Percentiles rank a stretch among this genome's conserved stretches.
Conservation (phyloP, 441 rosid genomes). For the Jatropha podagrica region DNA sequence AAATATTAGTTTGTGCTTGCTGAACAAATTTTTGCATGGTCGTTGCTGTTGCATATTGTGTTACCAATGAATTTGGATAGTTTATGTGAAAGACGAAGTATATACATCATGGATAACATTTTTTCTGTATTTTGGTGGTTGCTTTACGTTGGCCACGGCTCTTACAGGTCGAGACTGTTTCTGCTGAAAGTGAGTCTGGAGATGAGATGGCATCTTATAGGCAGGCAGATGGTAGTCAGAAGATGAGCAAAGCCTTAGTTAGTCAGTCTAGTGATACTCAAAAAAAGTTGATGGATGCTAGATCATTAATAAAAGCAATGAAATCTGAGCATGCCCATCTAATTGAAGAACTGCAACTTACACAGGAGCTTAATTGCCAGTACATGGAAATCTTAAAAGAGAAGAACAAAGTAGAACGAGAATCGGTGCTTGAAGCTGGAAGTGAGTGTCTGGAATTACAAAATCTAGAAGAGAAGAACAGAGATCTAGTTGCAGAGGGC, state of each 20-base stretch:
- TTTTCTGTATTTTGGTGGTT: slow-evolving; percentile 13
- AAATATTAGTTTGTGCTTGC: slow-evolving; percentile 20
- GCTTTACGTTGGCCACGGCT: slow-evolving; percentile 15
- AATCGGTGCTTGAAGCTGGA: slow-evolving; percentile 31
- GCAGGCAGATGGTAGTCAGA: slow-evolving; percentile 38
- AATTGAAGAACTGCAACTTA: slow-evolving; percentile 42
- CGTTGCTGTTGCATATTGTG: slow-evolving; percentile 20
- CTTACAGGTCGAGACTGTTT: slow-evolving; percentile 54
- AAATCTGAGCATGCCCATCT: slow-evolving; percentile 44
- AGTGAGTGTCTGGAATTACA: slow-evolving; percentile 30
- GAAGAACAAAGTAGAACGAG: slow-evolving; percentile 36
- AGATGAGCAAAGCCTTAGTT: slow-evolving; percentile 29
- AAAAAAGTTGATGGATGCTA: slow-evolving; percentile 44
- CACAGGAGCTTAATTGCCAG: slow-evolving; percentile 48
- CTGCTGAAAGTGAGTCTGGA: slow-evolving; percentile 41
- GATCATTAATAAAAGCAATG: slow-evolving; percentile 38
- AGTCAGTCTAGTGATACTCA: slow-evolving; percentile 29
- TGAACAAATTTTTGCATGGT: slow-evolving; percentile 6
- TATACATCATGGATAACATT: slow-evolving; percentile 4
- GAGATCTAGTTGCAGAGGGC: slow-evolving; percentile 27
- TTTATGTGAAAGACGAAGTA: slow-evolving; percentile 10
- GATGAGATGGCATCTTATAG: slow-evolving; percentile 44
- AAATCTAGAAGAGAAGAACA: slow-evolving; percentile 30
- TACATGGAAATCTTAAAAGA: slow-evolving; percentile 39
- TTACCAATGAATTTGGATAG: neutral